Conservation (phyloP, 768 basidiomycete species). For the Dioszegia hungarica region DNA sequence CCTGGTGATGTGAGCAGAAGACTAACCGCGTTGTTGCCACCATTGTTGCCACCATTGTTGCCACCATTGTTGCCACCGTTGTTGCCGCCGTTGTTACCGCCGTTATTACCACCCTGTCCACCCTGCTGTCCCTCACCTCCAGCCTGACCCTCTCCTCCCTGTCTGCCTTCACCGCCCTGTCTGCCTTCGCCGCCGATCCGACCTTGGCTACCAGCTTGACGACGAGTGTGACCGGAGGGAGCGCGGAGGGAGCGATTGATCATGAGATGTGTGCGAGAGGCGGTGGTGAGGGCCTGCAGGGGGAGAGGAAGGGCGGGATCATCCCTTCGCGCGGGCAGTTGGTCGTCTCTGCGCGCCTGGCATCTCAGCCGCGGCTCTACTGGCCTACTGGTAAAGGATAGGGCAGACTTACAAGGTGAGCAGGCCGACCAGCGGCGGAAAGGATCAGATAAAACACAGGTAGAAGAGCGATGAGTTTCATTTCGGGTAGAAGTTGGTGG, state of each 20-base stretch:
- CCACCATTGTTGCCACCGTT: not conserved
- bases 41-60: not conserved
- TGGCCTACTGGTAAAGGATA: too few relatives aligned
- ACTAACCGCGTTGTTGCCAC: not conserved
- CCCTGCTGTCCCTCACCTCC: conserved; percentile 3
- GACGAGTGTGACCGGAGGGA: not conserved
- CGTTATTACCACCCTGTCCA: not conserved
- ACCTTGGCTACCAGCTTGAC: not conserved
- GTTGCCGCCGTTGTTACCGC: not conserved
- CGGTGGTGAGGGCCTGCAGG: not conserved
- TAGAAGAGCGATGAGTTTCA: not conserved
- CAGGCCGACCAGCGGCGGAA: not conserved
- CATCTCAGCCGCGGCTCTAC: not conserved
- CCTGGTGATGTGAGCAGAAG: too few relatives aligned
- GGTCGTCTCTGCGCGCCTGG: not conserved
- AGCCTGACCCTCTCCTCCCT: not conserved
- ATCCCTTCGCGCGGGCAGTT: not conserved
- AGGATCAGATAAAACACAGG: not conserved
- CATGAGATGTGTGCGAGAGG: not conserved
- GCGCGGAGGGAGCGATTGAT: not conserved
- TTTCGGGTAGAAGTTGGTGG: not conserved
- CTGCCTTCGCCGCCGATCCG: not conserved
- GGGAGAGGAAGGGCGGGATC: not conserved
- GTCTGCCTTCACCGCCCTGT: not conserved
- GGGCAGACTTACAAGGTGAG: not conserved